phyloP scores from a whole-genome alignment of 2,329 filamentous ascomycete species.

The Volutella citrinella region DNA sequence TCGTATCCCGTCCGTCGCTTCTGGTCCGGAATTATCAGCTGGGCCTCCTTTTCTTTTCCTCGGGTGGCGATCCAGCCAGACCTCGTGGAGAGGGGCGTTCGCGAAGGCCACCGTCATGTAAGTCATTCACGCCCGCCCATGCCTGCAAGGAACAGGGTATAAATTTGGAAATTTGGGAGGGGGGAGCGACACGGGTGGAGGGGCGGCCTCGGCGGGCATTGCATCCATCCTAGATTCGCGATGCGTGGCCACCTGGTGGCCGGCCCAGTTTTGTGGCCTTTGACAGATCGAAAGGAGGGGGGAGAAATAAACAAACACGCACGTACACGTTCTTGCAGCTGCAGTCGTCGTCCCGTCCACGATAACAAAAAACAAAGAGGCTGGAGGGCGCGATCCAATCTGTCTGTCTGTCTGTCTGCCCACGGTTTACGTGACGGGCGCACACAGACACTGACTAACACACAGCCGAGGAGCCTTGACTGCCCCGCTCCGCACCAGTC shows the following conservation, averaged over 20 bases:
- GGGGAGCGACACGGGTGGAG: background rate
- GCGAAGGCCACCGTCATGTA: conserved; percentile 8
- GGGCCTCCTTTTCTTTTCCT: background rate
- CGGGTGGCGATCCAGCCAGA: conserved; percentile 1
- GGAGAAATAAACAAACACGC: conserved; percentile 15
- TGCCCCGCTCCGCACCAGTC: conserved; percentile 6
- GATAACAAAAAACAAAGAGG: no score
- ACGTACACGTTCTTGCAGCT: no score
- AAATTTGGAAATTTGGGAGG: conserved; percentile 10
- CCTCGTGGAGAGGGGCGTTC: background rate
- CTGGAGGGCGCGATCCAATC: no score
- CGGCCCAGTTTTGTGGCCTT: conserved; percentile 22
- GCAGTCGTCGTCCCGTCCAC: no score
- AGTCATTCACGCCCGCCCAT: conserved; percentile 12
- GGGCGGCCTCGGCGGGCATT: no score
- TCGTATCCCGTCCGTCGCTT: no score
- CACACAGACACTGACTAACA: no score
- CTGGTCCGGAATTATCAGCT: background rate
- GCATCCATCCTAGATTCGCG: conserved; percentile 21
- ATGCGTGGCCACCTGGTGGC: conserved; percentile 14
- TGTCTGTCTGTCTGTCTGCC: no score
- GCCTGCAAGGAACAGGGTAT: conserved; percentile 18
- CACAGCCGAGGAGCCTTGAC: no score
- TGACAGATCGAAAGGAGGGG: conserved; percentile 8
- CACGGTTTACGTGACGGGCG: no score